Conservation (phyloP, 768 basidiomycete genomes). For the Pholiota microspora region DNA sequence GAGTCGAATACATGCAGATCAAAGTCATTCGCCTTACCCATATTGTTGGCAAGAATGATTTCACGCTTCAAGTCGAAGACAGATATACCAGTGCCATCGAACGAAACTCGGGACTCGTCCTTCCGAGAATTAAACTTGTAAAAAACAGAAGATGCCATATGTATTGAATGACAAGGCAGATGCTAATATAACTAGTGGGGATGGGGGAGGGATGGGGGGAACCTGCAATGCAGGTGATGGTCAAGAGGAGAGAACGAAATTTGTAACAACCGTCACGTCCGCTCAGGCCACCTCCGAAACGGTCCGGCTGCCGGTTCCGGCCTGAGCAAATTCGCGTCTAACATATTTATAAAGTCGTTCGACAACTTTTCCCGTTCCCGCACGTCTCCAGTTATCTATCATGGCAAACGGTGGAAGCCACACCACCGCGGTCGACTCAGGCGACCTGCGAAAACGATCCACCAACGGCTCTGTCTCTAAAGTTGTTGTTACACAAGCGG, state of each 20-base stretch:
- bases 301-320: not conserved
- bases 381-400: not conserved
- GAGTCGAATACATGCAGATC: constrained; percentile 87
- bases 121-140: constrained; percentile 96
- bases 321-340: not conserved
- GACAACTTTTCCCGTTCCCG: constrained; percentile 7
- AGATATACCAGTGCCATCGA: constrained; percentile 98
- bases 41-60: constrained; percentile 93
- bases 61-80: constrained; percentile 99
- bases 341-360: constrained; percentile 19
- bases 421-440: constrained; percentile 2
- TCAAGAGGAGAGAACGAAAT: constrained; percentile 6
- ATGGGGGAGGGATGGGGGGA: constrained; percentile 3
- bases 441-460: constrained; percentile 20
- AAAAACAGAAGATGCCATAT: constrained; percentile 89
- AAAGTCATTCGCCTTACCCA: constrained; percentile 96
- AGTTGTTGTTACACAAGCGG: constrained; percentile 59
- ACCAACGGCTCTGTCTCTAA: constrained; percentile 22
- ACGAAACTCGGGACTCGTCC: constrained; percentile 92
- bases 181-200: constrained; percentile 25
- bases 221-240: constrained; percentile 6
- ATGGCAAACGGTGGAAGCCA: not conserved
- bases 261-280: constrained; percentile 12
- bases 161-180: constrained; percentile 36
- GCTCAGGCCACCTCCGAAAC: not conserved